These are phyloP conservation scores for Aspergillus awamori DNA, from an alignment of 2,329 filamentous ascomycete genomes.

Conservation along the genomic window DNA sequence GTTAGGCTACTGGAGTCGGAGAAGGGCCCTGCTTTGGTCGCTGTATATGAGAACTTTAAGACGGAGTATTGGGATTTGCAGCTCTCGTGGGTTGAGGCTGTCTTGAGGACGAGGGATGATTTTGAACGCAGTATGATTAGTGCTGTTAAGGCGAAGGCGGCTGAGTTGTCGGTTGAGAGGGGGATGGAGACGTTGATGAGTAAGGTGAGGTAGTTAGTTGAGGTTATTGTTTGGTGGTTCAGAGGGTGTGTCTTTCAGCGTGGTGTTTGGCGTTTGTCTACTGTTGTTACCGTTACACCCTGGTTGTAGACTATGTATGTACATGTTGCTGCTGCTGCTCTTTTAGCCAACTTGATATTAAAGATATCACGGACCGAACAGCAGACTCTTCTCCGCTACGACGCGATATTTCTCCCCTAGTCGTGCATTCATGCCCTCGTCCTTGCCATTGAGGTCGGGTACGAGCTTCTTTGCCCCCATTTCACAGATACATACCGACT, in stretches of 20 bases:
- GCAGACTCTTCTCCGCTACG: slow-evolving; percentile 44
- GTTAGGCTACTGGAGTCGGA: slow-evolving; percentile 73
- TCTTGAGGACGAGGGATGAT: slow-evolving; percentile 83
- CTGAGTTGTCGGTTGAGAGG: slow-evolving; percentile 77
- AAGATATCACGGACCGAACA: slow-evolving; percentile 13
- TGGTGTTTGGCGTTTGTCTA: slow-evolving; percentile 23
- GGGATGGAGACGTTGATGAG: slow-evolving; percentile 93
- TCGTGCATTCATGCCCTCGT: slow-evolving; percentile 46
- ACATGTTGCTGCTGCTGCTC: no score
- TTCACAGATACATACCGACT: slow-evolving; percentile 74
- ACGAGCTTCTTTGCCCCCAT: slow-evolving; percentile 79
- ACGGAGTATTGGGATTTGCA: slow-evolving; percentile 88
- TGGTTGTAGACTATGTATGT: no score
- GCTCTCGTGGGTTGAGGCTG: slow-evolving; percentile 92
- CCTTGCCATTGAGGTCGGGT: slow-evolving; percentile 49
- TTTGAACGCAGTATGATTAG: slow-evolving; percentile 91
- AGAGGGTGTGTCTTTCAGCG: slow-evolving; percentile 14
- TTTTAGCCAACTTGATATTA: no score
- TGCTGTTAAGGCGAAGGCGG: slow-evolving; percentile 83
- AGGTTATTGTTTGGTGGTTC: neutral
- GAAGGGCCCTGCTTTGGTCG: slow-evolving; percentile 71
- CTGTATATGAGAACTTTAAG: slow-evolving; percentile 84
- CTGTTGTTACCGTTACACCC: neutral
- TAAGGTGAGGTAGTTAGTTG: slow-evolving; percentile 65
- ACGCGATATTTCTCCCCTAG: slow-evolving; percentile 57